Conservation (phyloP, 2,329 filamentous ascomycete species). For the Nemania sp. region DNA sequence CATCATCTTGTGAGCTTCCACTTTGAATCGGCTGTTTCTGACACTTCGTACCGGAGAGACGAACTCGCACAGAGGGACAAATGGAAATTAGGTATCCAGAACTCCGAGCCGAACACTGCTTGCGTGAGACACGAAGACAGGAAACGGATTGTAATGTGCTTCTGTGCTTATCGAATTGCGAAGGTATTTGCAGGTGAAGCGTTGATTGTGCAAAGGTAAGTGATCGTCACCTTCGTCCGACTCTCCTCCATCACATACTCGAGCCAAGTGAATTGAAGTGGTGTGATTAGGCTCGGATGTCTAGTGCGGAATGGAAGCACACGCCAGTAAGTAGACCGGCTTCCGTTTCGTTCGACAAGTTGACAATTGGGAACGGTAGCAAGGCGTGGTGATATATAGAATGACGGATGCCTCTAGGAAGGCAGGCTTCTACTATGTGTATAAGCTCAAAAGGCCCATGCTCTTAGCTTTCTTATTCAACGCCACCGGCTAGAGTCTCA, state of each 20-base stretch:
- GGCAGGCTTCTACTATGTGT: neutral
- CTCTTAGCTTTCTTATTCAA: neutral
- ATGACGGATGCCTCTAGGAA: neutral
- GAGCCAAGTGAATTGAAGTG: neutral
- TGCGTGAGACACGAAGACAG: neutral
- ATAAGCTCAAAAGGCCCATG: neutral
- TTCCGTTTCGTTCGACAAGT: neutral
- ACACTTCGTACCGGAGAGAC: neutral
- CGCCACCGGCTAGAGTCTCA: neutral
- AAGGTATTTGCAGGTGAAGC: neutral
- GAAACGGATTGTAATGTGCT: neutral
- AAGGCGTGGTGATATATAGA: constrained; percentile 9
- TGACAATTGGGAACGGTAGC: neutral
- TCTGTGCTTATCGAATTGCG: neutral
- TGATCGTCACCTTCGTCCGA: neutral
- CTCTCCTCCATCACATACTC: neutral
- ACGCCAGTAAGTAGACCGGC: neutral
- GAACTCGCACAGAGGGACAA: neutral
- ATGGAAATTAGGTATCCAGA: neutral
- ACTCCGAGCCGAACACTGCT: neutral
- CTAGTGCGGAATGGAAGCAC: neutral
- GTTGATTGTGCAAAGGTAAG: neutral
- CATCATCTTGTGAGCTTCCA: neutral
- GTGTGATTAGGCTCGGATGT: neutral
- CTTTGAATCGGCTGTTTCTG: neutral